phyloP scores from a whole-genome alignment of 345 rosid species.

The Citrus australasica region DNA sequence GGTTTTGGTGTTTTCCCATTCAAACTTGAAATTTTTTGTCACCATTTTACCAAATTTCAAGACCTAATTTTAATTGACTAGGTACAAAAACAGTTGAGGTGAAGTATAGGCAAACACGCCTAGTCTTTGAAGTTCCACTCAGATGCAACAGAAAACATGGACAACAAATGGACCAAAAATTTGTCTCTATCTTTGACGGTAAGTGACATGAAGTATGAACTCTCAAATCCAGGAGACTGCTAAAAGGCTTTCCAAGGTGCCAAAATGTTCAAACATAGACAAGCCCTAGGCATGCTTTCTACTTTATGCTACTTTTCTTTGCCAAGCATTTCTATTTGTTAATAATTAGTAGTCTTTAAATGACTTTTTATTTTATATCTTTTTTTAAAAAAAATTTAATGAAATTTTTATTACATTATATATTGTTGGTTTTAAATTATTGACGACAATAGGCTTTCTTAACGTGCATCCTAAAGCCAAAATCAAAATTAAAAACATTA shows the following conservation, averaged over 20 bases:
- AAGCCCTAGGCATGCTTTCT: background rate
- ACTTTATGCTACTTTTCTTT: background rate
- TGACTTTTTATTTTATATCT: too few relatives aligned
- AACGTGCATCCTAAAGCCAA: too few relatives aligned
- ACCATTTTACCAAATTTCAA: background rate
- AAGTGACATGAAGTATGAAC: background rate
- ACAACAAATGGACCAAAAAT: background rate
- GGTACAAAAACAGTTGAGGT: background rate
- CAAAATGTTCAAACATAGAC: background rate
- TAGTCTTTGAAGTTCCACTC: background rate
- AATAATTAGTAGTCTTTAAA: background rate
- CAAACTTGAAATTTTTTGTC: background rate
- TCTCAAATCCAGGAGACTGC: background rate
- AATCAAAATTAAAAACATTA: too few relatives aligned
- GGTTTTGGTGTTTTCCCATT: background rate
- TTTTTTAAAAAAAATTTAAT: too few relatives aligned
- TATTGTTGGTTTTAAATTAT: too few relatives aligned
- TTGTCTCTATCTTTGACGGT: background rate
- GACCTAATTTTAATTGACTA: background rate
- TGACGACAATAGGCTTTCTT: too few relatives aligned
- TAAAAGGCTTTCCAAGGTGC: background rate
- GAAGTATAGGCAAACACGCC: background rate
- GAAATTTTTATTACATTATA: too few relatives aligned
- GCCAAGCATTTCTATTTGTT: background rate
- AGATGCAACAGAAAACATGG: background rate